phyloP scores from a whole-genome alignment of 2,329 filamentous ascomycete genomes.

The Fonsecaea multimorphosa region DNA sequence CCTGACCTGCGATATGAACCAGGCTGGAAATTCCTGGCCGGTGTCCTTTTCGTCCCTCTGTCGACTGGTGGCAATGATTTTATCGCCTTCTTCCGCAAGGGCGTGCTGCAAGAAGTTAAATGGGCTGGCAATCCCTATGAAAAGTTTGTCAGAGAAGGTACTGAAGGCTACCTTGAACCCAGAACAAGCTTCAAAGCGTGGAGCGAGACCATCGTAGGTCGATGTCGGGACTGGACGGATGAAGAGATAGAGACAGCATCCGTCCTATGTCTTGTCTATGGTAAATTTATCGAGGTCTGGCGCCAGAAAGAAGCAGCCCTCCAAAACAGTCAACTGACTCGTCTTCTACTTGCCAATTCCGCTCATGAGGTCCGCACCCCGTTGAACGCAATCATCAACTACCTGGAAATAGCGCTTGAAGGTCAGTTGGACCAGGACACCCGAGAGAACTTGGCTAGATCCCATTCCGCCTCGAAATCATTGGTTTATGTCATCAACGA shows the following conservation, averaged over 20 bases:
- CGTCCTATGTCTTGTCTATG: conserved; percentile 85
- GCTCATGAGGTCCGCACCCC: conserved; percentile 91
- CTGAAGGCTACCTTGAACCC: conserved; percentile 75
- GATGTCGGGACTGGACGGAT: conserved; percentile 85
- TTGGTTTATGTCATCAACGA: conserved; percentile 95
- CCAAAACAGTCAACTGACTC: conserved; percentile 80
- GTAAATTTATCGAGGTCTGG: conserved; percentile 91
- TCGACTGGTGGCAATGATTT: conserved; percentile 79
- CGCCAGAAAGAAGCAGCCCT: conserved; percentile 84
- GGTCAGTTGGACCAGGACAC: conserved; percentile 80
- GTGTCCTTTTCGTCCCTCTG: conserved; percentile 80
- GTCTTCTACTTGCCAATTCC: conserved; percentile 80
- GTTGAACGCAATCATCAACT: conserved; percentile 92
- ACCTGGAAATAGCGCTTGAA: conserved; percentile 87
- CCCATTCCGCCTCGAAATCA: conserved; percentile 89
- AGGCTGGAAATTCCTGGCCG: conserved; percentile 78
- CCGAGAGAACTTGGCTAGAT: conserved; percentile 80
- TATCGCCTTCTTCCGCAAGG: conserved; percentile 86
- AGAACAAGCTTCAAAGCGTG: conserved; percentile 79
- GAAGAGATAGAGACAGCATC: conserved; percentile 89
- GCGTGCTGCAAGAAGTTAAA: conserved; percentile 75
- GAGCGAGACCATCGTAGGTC: conserved; percentile 80
- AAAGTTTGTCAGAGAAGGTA: conserved; percentile 75
- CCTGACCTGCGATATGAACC: conserved; percentile 80
- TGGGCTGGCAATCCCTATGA: conserved; percentile 90